Evolutionary conservation across 208 protist species (phyloP), one percentile per base, ranked within the genome.

Genomic region (Leishmania arabica): DNA sequence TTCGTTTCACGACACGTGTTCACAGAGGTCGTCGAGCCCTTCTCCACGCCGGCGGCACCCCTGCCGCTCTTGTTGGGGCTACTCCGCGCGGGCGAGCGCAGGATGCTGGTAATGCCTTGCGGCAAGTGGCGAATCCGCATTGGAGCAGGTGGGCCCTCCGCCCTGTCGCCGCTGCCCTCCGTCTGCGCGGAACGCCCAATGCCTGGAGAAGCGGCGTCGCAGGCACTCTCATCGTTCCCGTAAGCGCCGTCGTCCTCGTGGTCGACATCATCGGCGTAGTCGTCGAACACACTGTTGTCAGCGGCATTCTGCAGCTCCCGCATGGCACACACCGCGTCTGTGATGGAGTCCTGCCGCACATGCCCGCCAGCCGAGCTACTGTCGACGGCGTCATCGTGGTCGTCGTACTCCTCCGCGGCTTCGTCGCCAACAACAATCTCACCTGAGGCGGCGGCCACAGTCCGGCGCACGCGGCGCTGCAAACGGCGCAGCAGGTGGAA

Each of bases 211-310:
- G 21, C 11, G 34, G 40, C 31, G 27, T 17, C 42, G 54, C 34
- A 31, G 74, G 49, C 62, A n/a, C 42, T 74, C 9, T 71, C 81
- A 37, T 31, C 56, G 11, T 73, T 78, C 24, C 76, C 76, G 66
- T 49, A 53, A 49, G 37, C 77, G 60, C 45, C 62, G 17, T 56
- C 75, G 66, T 79, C 68, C 40, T 69, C 75, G 70, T 72, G 66
- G 45, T 64, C 75, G 71, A 27, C 88, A 56, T 64, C 79, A 51
- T 73, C 80, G 27, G 75, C 84, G 77, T 91, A 82, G 80, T 93
- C 83, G 66, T 93, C 91, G 70, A 97, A 95, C 21, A 95, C 85
- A 75, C 84, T 91, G 83, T 97, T 85, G 77, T 95, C 94, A 47
- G 76, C 89, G 27, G 91, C 86, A 77, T 95, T 88, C 76, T 93